A percentile compares a stretch with the other conserved stretches of the same genome.
Evolutionary conservation across 345 rosid species (phyloP).

Genomic region (Brassica cretica): DNA sequence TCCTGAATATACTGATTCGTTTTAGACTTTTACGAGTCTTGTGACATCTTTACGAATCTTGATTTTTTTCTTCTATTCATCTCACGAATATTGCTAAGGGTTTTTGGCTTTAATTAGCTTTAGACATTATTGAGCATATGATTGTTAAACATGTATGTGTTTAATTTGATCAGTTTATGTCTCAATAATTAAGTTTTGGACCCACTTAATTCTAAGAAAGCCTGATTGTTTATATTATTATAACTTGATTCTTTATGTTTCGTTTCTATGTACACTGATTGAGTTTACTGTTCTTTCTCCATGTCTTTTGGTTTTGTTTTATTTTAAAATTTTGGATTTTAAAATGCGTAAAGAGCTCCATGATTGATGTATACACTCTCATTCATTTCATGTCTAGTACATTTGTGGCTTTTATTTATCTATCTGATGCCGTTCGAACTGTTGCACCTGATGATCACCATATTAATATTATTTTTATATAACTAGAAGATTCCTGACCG

Average conservation of each 20-base stretch:
- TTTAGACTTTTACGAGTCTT: conserved; percentile 12
- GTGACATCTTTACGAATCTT: background rate
- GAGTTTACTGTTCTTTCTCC: conserved; percentile 34
- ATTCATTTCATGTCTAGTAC: conserved; percentile 1
- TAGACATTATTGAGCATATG: conserved; percentile 13
- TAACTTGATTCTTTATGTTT: conserved; percentile 3
- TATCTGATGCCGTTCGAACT: background rate
- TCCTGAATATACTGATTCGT: conserved; percentile 7
- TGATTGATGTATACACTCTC: conserved; percentile 29
- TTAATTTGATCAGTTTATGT: conserved; percentile 5
- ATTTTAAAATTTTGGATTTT: conserved; percentile 9
- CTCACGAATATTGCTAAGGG: background rate
- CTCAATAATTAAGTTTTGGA: conserved; percentile 4
- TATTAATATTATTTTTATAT: background rate
- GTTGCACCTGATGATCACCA: background rate
- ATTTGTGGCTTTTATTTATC: background rate
- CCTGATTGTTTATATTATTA: conserved; percentile 4
- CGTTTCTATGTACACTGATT: conserved; percentile 24
- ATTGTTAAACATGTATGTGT: background rate
- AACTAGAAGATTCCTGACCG: background rate
- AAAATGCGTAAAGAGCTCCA: conserved; percentile 13
- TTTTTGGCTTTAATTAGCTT: conserved; percentile 2
- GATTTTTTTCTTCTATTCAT: background rate
- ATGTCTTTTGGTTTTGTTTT: conserved; percentile 28
- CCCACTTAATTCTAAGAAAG: conserved; percentile 18